phyloP scores from a whole-genome alignment of 2,329 filamentous ascomycete genomes.

The Hymenoscyphus fraxineus region DNA sequence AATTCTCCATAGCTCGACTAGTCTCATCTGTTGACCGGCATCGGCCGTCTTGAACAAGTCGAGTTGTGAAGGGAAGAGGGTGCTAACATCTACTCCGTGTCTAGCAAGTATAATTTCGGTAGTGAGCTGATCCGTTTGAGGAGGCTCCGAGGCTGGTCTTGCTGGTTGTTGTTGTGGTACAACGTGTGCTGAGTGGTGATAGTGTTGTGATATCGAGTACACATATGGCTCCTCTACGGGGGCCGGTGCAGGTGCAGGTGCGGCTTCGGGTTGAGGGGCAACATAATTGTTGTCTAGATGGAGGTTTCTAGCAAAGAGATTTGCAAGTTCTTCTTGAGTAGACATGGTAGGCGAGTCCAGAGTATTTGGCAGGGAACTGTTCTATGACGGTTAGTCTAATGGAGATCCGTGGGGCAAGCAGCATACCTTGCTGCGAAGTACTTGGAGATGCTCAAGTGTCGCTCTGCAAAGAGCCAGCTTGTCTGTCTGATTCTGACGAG shows the following conservation, averaged over 20 bases:
- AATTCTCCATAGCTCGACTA: slow-evolving; percentile 83
- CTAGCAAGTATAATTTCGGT: slow-evolving; percentile 57
- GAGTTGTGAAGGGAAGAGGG: slow-evolving; percentile 70
- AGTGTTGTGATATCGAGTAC: slow-evolving; percentile 78
- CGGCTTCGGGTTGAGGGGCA: slow-evolving; percentile 30
- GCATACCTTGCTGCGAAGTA: slow-evolving; percentile 33
- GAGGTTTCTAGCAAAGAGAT: slow-evolving; percentile 74
- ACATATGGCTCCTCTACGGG: slow-evolving; percentile 47
- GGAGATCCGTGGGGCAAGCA: slow-evolving; percentile 17
- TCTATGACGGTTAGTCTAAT: slow-evolving; percentile 22
- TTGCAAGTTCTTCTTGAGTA: slow-evolving; percentile 76
- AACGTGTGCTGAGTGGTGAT: slow-evolving; percentile 74
- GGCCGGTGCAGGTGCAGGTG: slow-evolving; percentile 34
- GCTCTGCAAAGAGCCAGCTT: slow-evolving; percentile 28
- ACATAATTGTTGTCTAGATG: slow-evolving; percentile 47
- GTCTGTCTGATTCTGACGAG: slow-evolving; percentile 10
- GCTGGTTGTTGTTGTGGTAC: slow-evolving; percentile 43
- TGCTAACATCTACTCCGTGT: slow-evolving; percentile 65
- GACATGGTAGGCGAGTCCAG: slow-evolving; percentile 50
- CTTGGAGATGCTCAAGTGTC: slow-evolving; percentile 23
- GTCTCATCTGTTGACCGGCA: slow-evolving; percentile 64
- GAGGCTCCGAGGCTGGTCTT: slow-evolving; percentile 49
- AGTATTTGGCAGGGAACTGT: slow-evolving; percentile 34
- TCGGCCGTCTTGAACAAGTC: slow-evolving; percentile 76
- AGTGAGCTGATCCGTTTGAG: slow-evolving; percentile 45